Evolutionary conservation across 257 asterid genomes (phyloP), one percentile per base, ranked within the genome.

Genomic region (Apocynum venetum): DNA sequence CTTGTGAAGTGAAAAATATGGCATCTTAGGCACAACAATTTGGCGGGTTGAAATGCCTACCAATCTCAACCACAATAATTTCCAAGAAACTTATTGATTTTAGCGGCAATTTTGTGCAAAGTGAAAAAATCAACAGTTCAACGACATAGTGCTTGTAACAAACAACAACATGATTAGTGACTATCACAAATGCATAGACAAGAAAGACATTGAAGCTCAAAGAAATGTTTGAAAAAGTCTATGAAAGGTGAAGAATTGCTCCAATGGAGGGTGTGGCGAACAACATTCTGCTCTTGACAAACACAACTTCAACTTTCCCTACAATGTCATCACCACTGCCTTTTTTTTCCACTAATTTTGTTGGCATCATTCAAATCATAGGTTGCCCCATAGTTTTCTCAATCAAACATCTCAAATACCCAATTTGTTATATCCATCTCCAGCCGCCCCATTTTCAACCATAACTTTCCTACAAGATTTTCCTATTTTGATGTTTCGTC

Each of bases 211-310:
- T 81, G 85, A 87, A 89, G 89, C 91, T 96, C 56, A 96, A 91
- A 55, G 97, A 93, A 80, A 87, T 93, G 91, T 96, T 96, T 73
- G 93, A 93, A 81, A 94, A 96, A 7, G 98, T 98, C 19, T 88
- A 88, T 35, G 98, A 96, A 74, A 85, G 97, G 69, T 96, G 98
- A 83, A 87, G 94, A 3, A 91, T 89, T 9, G 71, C 83, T 66
- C 99, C 99, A 47, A 82, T 88, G 91, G 97, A 91, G 75, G 97
- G 96, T 20, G 97, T 93, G n/a, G 52, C 98, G 86, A 90, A 92
- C 69, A 15, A 77, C 90, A 89, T 20, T 55, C 80, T 25, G 91
- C 97, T 57, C 79, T 93, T 65, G 96, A 91, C 4, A 91, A 93
- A 83, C 90, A 93, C 72, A 98, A 91, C 82, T 91, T 85, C 88